phyloP scores from a whole-genome alignment of 108 stramenopile species.

The Stephanodiscus minutulus region DNA sequence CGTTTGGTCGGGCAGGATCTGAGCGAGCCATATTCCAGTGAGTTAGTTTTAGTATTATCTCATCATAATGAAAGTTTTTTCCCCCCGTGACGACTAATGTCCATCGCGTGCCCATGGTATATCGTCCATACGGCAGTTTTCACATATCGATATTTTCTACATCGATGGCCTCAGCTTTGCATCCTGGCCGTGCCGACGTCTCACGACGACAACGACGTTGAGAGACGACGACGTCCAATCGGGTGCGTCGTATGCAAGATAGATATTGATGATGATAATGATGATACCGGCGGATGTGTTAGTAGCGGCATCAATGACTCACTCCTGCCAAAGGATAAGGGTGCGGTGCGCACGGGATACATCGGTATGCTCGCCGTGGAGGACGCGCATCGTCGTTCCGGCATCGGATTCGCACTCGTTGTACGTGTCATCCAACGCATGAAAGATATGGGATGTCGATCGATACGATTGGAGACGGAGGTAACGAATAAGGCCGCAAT shows the following conservation, averaged over 20 bases:
- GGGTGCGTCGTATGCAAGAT: slow-evolving; percentile 92
- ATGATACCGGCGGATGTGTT: background rate
- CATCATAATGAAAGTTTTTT: background rate
- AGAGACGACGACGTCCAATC: slow-evolving; percentile 49
- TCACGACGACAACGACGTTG: slow-evolving; percentile 16
- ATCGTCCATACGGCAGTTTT: slow-evolving; percentile 51
- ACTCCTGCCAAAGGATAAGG: background rate
- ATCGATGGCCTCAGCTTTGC: slow-evolving; percentile 82
- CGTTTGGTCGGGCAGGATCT: slow-evolving; percentile 75
- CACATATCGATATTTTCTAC: slow-evolving; percentile 88
- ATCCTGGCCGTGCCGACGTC: slow-evolving; percentile 70
- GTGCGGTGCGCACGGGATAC: slow-evolving; percentile 29
- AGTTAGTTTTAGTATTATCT: background rate
- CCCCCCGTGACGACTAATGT: background rate
- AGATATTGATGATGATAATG: slow-evolving; percentile 59
- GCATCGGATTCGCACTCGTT: slow-evolving; percentile 79
- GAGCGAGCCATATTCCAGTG: slow-evolving; percentile 87
- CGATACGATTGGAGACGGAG: slow-evolving; percentile 78
- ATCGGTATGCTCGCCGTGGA: slow-evolving; percentile 89
- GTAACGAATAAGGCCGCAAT: slow-evolving; percentile 76
- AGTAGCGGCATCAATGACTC: background rate
- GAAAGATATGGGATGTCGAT: slow-evolving; percentile 60
- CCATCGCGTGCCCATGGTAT: background rate
- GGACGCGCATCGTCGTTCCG: slow-evolving; percentile 67
- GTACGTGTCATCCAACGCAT: slow-evolving; percentile 68